Percentiles rank a stretch among this genome's conserved stretches.
Conservation (phyloP, 2,329 filamentous ascomycete genomes). For the Claviceps sorghi region DNA sequence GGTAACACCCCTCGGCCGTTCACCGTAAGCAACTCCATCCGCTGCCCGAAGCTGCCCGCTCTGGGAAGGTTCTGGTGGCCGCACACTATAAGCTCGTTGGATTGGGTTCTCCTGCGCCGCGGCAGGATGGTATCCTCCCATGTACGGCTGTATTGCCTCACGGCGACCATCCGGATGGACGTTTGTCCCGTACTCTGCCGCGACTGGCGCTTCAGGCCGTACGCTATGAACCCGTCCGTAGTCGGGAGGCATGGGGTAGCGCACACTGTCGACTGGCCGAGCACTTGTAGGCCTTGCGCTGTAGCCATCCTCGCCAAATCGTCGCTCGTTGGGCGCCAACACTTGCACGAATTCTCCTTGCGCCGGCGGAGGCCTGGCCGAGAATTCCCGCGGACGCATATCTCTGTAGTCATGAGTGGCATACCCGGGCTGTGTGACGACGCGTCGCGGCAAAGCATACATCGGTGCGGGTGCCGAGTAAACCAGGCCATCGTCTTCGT, state of each 20-base stretch:
- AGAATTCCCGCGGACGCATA: slow-evolving; percentile 44
- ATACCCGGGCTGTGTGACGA: slow-evolving; percentile 49
- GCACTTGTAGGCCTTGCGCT: slow-evolving; percentile 41
- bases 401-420: slow-evolving; percentile 35
- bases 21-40: slow-evolving; percentile 30
- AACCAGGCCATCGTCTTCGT: slow-evolving; percentile 34
- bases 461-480: slow-evolving; percentile 38
- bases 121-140: slow-evolving; percentile 17
- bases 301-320: slow-evolving; percentile 33
- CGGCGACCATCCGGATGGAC: slow-evolving; percentile 16
- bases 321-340: slow-evolving; percentile 26
- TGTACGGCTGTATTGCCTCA: slow-evolving; percentile 19
- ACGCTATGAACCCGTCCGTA: slow-evolving; percentile 31
- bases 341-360: slow-evolving; percentile 33
- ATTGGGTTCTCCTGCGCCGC: slow-evolving; percentile 8
- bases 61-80: slow-evolving; percentile 25
- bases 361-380: slow-evolving; percentile 30
- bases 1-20: slow-evolving; percentile 25
- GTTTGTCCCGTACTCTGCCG: slow-evolving; percentile 14
- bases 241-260: slow-evolving; percentile 26
- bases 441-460: slow-evolving; percentile 34
- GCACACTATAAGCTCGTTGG: slow-evolving; percentile 24
- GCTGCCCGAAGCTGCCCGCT: slow-evolving; percentile 10
- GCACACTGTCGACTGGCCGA: slow-evolving; percentile 33
- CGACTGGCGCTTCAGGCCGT: slow-evolving; percentile 20